These are phyloP conservation scores for Colletotrichum theobromicola DNA, from an alignment of 2,329 filamentous ascomycete genomes.

Conservation along the genomic window DNA sequence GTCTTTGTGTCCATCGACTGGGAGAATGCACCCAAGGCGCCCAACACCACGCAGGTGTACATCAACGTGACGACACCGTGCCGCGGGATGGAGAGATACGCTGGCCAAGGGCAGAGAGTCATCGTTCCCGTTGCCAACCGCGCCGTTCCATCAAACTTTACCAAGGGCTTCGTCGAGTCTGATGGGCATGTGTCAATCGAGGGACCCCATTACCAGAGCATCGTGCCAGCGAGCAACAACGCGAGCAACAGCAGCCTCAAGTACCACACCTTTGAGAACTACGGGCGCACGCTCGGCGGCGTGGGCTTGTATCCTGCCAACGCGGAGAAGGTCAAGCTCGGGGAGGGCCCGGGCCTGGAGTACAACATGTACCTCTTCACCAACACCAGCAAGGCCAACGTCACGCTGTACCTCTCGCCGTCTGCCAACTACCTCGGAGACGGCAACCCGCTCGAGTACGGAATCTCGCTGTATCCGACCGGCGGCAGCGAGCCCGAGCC, in stretches of 20 bases:
- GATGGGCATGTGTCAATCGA: constrained; percentile 63
- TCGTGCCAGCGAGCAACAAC: constrained; percentile 33
- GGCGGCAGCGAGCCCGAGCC: constrained; percentile 32
- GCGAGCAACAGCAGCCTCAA: constrained; percentile 20
- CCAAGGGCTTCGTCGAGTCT: constrained; percentile 65
- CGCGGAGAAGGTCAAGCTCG: constrained; percentile 52
- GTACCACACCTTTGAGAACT: constrained; percentile 58
- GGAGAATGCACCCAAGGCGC: constrained; percentile 60
- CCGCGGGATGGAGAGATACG: constrained; percentile 45
- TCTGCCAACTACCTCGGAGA: constrained; percentile 59
- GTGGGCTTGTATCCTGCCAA: constrained; percentile 61
- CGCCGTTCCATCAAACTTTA: constrained; percentile 54
- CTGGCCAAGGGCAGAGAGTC: constrained; percentile 46
- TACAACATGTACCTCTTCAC: constrained; percentile 69
- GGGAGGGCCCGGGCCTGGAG: constrained; percentile 59
- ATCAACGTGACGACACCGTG: constrained; percentile 59
- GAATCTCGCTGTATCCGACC: constrained; percentile 49
- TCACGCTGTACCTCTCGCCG: constrained; percentile 57
- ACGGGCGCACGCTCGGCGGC: constrained; percentile 63
- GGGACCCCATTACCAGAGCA: constrained; percentile 54
- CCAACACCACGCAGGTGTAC: constrained; percentile 49
- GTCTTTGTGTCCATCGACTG: constrained; percentile 62
- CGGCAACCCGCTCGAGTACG: constrained; percentile 55
- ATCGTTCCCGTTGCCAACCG: constrained; percentile 60
- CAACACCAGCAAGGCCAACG: constrained; percentile 45